A percentile compares a stretch with the other conserved stretches of the same genome.
Evolutionary conservation across 345 rosid genomes (phyloP).

Genomic region (Gossypium arboreum): DNA sequence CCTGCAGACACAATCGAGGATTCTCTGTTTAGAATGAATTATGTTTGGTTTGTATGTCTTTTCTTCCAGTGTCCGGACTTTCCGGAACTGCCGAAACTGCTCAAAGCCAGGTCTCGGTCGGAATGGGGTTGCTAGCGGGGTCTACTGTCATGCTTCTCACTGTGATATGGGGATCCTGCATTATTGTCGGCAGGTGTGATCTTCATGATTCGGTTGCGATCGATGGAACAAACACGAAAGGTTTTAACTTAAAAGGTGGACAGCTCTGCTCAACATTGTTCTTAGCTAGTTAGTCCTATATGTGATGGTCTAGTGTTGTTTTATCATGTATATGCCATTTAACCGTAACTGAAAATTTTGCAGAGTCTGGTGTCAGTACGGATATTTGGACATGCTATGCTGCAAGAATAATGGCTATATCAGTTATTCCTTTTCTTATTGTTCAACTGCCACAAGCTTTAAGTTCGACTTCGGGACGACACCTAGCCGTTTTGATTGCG

Average conservation of each 20-base stretch:
- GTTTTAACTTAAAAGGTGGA: slow-evolving; percentile 51
- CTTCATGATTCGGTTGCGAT: slow-evolving; percentile 45
- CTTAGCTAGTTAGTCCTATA: background rate
- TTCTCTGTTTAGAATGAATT: background rate
- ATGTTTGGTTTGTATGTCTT: background rate
- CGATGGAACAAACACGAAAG: slow-evolving; percentile 49
- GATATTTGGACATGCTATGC: slow-evolving; percentile 82
- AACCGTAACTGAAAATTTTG: background rate
- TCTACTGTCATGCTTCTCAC: slow-evolving; percentile 90
- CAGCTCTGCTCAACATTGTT: background rate
- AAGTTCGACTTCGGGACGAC: slow-evolving; percentile 68
- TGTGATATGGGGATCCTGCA: slow-evolving; percentile 80
- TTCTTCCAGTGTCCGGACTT: slow-evolving; percentile 70
- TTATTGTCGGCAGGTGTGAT: slow-evolving; percentile 77
- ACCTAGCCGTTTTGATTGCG: slow-evolving; percentile 59
- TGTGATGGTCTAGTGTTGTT: background rate
- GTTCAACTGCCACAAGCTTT: slow-evolving; percentile 80
- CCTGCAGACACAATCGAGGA: too few relatives aligned
- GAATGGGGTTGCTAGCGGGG: slow-evolving; percentile 92
- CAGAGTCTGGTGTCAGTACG: slow-evolving; percentile 70
- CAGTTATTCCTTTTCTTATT: slow-evolving; percentile 74
- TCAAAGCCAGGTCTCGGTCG: slow-evolving; percentile 88
- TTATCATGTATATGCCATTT: background rate
- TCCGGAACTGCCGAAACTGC: slow-evolving; percentile 71
- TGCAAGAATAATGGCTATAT: slow-evolving; percentile 77